Conservation (phyloP, 169 alveolate species). For the Cryptosporidium ubiquitum region DNA sequence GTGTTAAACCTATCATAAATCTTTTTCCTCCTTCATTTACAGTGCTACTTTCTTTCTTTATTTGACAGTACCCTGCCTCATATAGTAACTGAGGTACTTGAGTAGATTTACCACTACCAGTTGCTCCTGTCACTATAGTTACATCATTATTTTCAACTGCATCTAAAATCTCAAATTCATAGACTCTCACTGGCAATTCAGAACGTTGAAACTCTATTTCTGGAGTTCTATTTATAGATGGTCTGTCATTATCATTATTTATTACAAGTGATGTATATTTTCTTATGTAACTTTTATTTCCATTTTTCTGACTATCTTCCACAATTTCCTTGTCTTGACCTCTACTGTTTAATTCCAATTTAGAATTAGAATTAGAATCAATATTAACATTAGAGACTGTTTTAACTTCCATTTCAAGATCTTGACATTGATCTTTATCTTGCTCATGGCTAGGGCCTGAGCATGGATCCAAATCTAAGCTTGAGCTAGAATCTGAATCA, state of each 20-base stretch:
- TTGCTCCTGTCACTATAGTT: slow-evolving; percentile 95
- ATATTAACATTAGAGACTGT: neutral
- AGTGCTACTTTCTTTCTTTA: slow-evolving; percentile 77
- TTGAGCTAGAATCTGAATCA: neutral
- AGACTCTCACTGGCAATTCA: slow-evolving; percentile 87
- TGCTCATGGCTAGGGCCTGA: too few relatives aligned
- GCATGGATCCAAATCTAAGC: neutral
- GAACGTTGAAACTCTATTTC: slow-evolving; percentile 82
- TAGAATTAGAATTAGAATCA: neutral
- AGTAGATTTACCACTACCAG: slow-evolving; percentile 99
- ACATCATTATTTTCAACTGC: slow-evolving; percentile 91
- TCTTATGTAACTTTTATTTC: slow-evolving; percentile 32
- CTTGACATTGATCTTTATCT: too few relatives aligned
- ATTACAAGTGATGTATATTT: slow-evolving; percentile 1
- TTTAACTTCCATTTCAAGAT: neutral
- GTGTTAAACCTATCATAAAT: slow-evolving; percentile 90
- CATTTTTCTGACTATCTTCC: neutral
- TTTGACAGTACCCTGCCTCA: slow-evolving; percentile 91
- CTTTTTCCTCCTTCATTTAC: slow-evolving; percentile 26
- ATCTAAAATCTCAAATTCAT: slow-evolving; percentile 92
- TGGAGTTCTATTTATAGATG: slow-evolving; percentile 75
- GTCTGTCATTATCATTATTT: slow-evolving; percentile 18
- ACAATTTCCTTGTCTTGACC: slow-evolving; percentile 3
- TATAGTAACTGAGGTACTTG: slow-evolving; percentile 95
- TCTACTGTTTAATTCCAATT: slow-evolving; percentile 4